Base-by-base conservation (phyloP, 1,139 yeast genomes). In the Blastobotrys illinoisensis region DNA sequence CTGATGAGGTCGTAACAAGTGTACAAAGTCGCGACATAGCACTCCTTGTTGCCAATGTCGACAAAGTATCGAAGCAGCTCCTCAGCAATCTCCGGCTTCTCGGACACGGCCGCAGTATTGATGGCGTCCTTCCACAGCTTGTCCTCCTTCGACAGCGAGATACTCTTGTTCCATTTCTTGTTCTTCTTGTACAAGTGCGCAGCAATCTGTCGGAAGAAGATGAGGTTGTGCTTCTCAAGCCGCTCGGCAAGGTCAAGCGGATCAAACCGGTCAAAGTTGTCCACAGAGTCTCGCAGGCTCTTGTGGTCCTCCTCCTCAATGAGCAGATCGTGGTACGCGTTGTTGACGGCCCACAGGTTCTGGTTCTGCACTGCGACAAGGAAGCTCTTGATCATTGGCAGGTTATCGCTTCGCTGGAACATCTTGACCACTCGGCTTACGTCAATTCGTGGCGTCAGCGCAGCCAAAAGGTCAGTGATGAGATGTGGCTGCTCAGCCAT, bases 251-350 rank as follows among this genome's bases (percentile, higher is more conserved):
- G 80, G 55, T 88, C 97, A 64, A 95, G 77, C 55, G 95, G 88
- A 71, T 93, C 97, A 73, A 85, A 93, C 71, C 95, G 83, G 74
- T 91, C 96, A 71, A 86, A 87, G 43, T 89, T 79, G 61, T 91
- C 98, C 62, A 93, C 91, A 45, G 95, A 88, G 60, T 86, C 85
- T 64, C 86, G 83, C 69, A 93, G 79, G 14, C 96, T 85, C 74
- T 89, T 88, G 78, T 93, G 83, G 71, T 93, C 98, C 72, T 90
- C 96, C 74, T 93, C 99, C 76, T 93, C 99, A 61, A 93, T 90
- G 73, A 95, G 80, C 68, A 93, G 75, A 66, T 91, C 97, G 69
- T 93, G 98, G 75, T 93, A 91, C 21, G 99, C 99, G 64, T 86
- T 83, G 74, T 93, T 93, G 50, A 93, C 98, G 58, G 91, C 85